These are phyloP conservation scores for Cryptosporidium viatorum DNA, from an alignment of 169 alveolate species.

Conservation along the genomic window DNA sequence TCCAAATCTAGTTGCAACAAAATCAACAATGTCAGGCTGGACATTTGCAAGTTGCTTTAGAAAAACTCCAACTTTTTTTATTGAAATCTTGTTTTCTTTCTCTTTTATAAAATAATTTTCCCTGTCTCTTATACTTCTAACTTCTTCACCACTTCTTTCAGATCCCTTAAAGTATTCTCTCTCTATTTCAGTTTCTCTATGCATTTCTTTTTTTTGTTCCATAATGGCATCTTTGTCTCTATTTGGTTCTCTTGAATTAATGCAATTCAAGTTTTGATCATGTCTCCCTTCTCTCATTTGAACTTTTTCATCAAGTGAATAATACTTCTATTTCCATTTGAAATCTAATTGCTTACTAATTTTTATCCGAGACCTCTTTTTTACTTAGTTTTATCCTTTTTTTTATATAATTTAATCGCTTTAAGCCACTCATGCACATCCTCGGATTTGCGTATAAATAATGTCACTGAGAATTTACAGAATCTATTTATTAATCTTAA, in stretches of 20 bases:
- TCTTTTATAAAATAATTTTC: neutral
- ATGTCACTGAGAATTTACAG: neutral
- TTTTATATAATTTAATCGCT: neutral
- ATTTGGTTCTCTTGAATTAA: neutral
- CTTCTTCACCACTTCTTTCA: neutral
- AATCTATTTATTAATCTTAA: slow-evolving; percentile 15
- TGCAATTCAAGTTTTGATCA: neutral
- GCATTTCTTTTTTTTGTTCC: neutral
- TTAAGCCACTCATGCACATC: neutral
- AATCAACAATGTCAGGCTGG: slow-evolving; percentile 73
- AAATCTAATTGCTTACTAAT: neutral
- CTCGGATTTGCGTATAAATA: slow-evolving; percentile 29
- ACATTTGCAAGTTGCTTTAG: slow-evolving; percentile 59
- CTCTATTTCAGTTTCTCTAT: slow-evolving; percentile 1
- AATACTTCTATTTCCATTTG: neutral
- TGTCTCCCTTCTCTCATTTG: slow-evolving; percentile 9
- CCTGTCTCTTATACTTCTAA: neutral
- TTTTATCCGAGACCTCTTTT: neutral
- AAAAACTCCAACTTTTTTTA: slow-evolving; percentile 39
- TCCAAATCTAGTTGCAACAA: slow-evolving; percentile 65
- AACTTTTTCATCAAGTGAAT: neutral
- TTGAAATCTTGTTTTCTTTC: neutral
- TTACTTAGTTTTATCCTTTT: neutral
- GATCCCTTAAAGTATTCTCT: neutral
- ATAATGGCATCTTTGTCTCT: neutral